Evolutionary conservation across 495 filamentous ascomycete species (phyloP).

Genomic region (Tuber microsphaerosporum): DNA sequence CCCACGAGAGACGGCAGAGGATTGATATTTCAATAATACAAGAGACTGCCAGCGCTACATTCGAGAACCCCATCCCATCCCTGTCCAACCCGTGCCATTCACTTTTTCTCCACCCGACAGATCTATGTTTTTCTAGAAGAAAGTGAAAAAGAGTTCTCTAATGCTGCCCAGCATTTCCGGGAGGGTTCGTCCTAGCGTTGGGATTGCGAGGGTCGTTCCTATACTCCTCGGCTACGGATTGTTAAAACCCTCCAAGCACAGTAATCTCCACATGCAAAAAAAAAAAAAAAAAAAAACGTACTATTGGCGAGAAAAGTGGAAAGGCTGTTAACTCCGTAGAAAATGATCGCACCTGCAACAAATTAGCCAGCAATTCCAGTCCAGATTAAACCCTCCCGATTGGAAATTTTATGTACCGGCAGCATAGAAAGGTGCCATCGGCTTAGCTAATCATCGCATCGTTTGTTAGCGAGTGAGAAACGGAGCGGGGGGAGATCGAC

Average conservation of each 20-base stretch:
- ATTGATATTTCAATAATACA: conserved; percentile 3
- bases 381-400: conserved; percentile 21
- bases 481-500: conserved; percentile 9
- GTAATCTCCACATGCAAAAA: background rate
- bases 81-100: background rate
- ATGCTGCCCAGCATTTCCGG: background rate
- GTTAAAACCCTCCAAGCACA: background rate
- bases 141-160: background rate
- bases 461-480: conserved; percentile 29
- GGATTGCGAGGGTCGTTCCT: conserved; percentile 95
- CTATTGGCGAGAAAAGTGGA: conserved; percentile 62
- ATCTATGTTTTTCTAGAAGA: background rate
- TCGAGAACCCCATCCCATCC: background rate
- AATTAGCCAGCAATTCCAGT: conserved; percentile 18
- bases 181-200: conserved; percentile 15
- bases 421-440: conserved; percentile 84
- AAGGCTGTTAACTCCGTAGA: conserved; percentile 79
- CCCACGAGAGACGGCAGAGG: background rate
- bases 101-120: background rate
- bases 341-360: conserved; percentile 64
- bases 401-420: conserved; percentile 55
- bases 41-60: background rate
- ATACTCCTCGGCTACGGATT: conserved; percentile 68
- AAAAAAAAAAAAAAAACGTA: conserved; percentile 48
- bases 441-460: conserved; percentile 56